phyloP scores from a whole-genome alignment of 495 filamentous ascomycete species.

The Terfezia boudieri region DNA sequence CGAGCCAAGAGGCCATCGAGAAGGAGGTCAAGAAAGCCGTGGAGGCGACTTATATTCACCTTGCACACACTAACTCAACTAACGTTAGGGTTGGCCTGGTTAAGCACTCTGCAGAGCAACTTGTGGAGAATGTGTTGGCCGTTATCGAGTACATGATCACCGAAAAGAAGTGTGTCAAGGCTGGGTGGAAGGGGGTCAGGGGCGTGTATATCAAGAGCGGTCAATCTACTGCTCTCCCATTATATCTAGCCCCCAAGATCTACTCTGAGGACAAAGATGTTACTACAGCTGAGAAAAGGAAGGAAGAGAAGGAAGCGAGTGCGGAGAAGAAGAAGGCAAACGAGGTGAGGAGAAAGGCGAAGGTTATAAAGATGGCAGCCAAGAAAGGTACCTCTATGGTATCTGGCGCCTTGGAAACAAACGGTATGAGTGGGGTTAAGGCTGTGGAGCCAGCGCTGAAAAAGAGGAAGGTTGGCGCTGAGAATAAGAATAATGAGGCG shows the following conservation, averaged over 20 bases:
- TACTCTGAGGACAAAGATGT: conserved; percentile 71
- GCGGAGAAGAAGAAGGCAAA: conserved; percentile 22
- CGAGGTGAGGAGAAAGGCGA: conserved; percentile 29
- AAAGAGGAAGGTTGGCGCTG: neutral
- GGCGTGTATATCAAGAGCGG: conserved; percentile 73
- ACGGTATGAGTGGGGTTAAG: neutral
- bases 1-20: conserved; percentile 33
- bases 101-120: conserved; percentile 45
- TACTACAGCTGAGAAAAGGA: conserved; percentile 32
- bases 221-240: conserved; percentile 62
- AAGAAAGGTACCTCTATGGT: neutral
- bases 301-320: conserved; percentile 18
- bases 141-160: conserved; percentile 35
- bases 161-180: conserved; percentile 52
- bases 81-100: conserved; percentile 49
- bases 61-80: conserved; percentile 42
- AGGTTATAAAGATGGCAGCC: conserved; percentile 12
- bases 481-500: neutral
- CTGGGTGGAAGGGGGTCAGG: conserved; percentile 67
- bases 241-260: conserved; percentile 78
- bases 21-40: conserved; percentile 51
- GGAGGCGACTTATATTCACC: conserved; percentile 44
- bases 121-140: conserved; percentile 56
- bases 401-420: neutral
- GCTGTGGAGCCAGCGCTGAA: neutral